Evolutionary conservation across 257 asterid species (phyloP).

Genomic region (Galeopsis tetrahit): DNA sequence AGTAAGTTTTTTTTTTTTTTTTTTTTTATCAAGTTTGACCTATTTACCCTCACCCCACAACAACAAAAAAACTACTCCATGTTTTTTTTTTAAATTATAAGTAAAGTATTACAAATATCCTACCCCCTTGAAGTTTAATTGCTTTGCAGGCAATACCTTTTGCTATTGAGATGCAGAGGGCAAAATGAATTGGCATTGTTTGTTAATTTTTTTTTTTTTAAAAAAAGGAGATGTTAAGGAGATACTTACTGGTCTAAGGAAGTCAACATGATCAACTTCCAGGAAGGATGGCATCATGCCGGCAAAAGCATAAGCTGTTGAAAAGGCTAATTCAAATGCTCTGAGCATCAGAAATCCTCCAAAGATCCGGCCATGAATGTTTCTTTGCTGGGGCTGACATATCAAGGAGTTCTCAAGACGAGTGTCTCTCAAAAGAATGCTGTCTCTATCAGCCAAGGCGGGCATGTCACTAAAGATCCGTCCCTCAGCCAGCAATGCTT

Average conservation of each 20-base stretch:
- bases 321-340: constrained; percentile 88
- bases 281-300: constrained; percentile 95
- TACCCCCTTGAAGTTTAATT: not conserved
- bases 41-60: not conserved
- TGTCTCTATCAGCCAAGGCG: constrained; percentile 87
- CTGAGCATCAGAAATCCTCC: constrained; percentile 96
- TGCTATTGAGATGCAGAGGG: not conserved
- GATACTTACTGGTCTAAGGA: constrained; percentile 81
- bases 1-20: no score
- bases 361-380: constrained; percentile 94
- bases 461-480: constrained; percentile 98
- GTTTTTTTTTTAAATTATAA: no score
- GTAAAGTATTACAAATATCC: not conserved
- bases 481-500: constrained; percentile 76
- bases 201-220: not conserved
- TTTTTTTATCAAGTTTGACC: no score
- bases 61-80: not conserved
- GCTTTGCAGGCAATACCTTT: constrained; percentile 11
- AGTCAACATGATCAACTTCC: constrained; percentile 95
- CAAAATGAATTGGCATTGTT: not conserved
- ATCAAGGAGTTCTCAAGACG: constrained; percentile 88
- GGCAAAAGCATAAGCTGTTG: constrained; percentile 90
- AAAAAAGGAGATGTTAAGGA: constrained; percentile 6
- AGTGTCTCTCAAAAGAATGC: constrained; percentile 92
- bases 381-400: constrained; percentile 99